A percentile compares a stretch with the other conserved stretches of the same genome.
phyloP scores from a whole-genome alignment of 495 filamentous ascomycete species.

The Neurospora tetraspora region DNA sequence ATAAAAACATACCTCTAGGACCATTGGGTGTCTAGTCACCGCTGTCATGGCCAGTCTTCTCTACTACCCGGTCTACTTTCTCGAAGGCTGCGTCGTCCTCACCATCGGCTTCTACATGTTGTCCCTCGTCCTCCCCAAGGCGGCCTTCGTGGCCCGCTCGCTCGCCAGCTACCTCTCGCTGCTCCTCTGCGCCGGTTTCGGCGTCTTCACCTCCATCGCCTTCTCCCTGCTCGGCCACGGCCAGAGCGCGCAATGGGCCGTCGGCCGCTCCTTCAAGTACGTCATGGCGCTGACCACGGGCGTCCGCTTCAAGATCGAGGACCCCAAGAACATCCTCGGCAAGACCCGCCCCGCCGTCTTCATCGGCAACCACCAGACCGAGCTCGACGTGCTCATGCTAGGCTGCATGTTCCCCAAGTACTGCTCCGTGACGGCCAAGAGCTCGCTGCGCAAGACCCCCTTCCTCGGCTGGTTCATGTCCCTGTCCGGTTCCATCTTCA shows the following conservation, averaged over 20 bases:
- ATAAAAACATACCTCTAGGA: neutral
- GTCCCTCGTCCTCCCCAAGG: conserved; percentile 41
- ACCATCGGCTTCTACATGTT: conserved; percentile 50
- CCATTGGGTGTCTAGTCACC: neutral
- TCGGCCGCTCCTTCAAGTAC: conserved; percentile 71
- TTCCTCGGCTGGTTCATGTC: conserved; percentile 97
- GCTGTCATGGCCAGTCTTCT: conserved; percentile 21
- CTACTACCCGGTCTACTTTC: conserved; percentile 40
- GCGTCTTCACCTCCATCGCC: conserved; percentile 61
- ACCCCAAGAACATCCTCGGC: conserved; percentile 53
- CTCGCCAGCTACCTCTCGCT: conserved; percentile 63
- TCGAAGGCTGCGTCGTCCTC: conserved; percentile 47
- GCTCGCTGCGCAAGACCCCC: conserved; percentile 66
- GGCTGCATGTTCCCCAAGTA: conserved; percentile 80
- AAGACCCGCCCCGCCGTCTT: conserved; percentile 76
- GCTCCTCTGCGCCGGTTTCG: conserved; percentile 59
- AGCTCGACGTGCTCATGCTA: conserved; percentile 88
- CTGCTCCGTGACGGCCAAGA: conserved; percentile 90
- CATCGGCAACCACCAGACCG: conserved; percentile 87
- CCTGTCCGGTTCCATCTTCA: conserved; percentile 83
- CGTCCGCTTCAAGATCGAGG: conserved; percentile 64
- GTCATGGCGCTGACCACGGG: conserved; percentile 67
- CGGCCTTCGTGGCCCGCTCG: conserved; percentile 60
- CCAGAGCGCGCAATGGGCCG: conserved; percentile 77
- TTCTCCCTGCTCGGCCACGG: conserved; percentile 62